phyloP scores from a whole-genome alignment of 495 filamentous ascomycete species.

The Aspergillus affinis region DNA sequence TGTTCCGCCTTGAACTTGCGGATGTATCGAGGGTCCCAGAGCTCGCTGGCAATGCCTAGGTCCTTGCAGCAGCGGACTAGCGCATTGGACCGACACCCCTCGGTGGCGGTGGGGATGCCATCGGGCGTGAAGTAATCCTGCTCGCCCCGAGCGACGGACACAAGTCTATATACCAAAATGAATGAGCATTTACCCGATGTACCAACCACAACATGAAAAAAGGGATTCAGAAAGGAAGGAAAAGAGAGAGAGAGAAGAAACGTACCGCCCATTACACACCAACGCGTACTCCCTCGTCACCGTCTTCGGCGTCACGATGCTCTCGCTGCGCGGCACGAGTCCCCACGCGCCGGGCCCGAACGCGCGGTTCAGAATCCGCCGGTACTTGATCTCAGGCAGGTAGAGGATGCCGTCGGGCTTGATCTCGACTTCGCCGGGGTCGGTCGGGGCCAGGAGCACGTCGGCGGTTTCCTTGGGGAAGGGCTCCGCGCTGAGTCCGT shows the following conservation, averaged over 20 bases:
- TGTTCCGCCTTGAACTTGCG: slow-evolving; percentile 64
- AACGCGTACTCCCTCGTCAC: slow-evolving; percentile 96
- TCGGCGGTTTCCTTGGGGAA: slow-evolving; percentile 76
- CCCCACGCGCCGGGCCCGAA: slow-evolving; percentile 98
- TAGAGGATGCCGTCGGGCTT: slow-evolving; percentile 97
- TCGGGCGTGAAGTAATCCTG: slow-evolving; percentile 92
- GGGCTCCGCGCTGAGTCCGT: slow-evolving; percentile 73
- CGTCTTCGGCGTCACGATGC: slow-evolving; percentile 81
- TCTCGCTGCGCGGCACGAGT: slow-evolving; percentile 83
- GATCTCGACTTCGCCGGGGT: slow-evolving; percentile 81
- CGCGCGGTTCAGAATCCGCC: slow-evolving; percentile 83
- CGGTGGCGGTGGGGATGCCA: slow-evolving; percentile 92
- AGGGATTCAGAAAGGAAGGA: slow-evolving; percentile 3
- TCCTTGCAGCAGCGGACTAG: slow-evolving; percentile 98
- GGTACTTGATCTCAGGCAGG: slow-evolving; percentile 97
- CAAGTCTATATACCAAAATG: slow-evolving; percentile 55
- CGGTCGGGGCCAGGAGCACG: slow-evolving; percentile 65
- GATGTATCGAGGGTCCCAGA: slow-evolving; percentile 96
- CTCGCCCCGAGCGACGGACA: slow-evolving; percentile 91
- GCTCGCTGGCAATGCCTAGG: slow-evolving; percentile 87
- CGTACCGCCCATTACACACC: slow-evolving; percentile 83
- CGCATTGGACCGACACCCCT: slow-evolving; percentile 96
- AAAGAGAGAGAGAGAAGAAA: slow-evolving; percentile 15
- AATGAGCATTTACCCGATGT: slow-evolving; percentile 4
- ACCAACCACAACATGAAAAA: too few species aligned